A percentile compares a stretch with the other conserved stretches of the same genome.
Conservation (phyloP, 371 early-diverging fungal species). For the Dichotomocladium elegans region DNA sequence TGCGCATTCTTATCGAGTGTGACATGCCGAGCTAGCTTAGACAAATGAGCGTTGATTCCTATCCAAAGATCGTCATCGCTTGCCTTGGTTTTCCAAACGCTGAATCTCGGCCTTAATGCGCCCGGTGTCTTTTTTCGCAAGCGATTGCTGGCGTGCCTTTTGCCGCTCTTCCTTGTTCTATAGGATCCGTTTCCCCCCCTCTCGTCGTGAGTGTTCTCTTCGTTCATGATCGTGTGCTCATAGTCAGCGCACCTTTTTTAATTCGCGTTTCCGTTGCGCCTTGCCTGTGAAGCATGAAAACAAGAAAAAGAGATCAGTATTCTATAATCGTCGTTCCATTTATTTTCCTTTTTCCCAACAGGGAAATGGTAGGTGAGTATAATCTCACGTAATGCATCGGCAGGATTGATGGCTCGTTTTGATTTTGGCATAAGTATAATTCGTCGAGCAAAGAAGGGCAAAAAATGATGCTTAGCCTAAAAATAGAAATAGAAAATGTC, state of each 20-base stretch:
- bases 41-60: too few relatives aligned
- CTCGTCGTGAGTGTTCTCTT: not conserved
- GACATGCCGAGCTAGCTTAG: constrained; percentile 20
- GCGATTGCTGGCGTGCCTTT: constrained; percentile 43
- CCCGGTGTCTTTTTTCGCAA: constrained; percentile 49
- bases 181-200: not conserved
- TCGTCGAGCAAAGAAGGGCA: not conserved
- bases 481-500: too few relatives aligned
- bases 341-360: not conserved
- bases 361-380: not conserved
- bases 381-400: constrained; percentile 44
- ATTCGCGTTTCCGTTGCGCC: constrained; percentile 59
- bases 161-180: constrained; percentile 66
- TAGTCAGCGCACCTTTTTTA: constrained; percentile 50
- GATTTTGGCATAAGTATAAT: constrained; percentile 35
- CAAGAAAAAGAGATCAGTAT: constrained; percentile 27
- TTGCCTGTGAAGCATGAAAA: too few relatives aligned
- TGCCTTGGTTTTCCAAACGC: constrained; percentile 47
- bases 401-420: constrained; percentile 46
- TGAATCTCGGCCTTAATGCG: constrained; percentile 41
- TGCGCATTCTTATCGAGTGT: constrained; percentile 50
- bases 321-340: not conserved
- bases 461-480: too few relatives aligned
- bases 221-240: not conserved
- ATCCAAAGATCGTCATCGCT: not conserved